Base-by-base conservation (phyloP, 768 basidiomycete genomes). In the Suillus bovinus region DNA sequence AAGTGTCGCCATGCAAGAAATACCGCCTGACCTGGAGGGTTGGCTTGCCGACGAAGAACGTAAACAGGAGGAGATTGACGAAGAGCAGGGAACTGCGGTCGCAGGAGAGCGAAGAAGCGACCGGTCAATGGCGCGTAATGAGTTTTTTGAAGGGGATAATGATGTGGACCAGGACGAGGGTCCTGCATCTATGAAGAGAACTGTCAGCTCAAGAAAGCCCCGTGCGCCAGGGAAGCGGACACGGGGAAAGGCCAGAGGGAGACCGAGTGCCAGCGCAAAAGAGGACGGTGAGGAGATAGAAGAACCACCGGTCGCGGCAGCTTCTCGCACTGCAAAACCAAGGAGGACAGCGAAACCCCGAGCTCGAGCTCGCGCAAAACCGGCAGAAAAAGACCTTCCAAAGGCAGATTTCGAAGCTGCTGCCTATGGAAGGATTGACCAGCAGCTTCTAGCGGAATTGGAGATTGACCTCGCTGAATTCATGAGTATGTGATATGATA, bases 1-100 rank as follows among this genome's bases (percentile, higher is more conserved):
- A n/a, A 94, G 93, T 71, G 93, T 99, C 11, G 87, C 87, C 66
- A 91, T 99, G 92, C 92, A 94, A 69, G 94, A 98, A 76, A 93
- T 99, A 31, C 96, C 97, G 4, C 96, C 96, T 0, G 90, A 96
- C 68, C 77, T 99, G 17, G 89, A 88, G 64, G 90, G 86, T 1
- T 82, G 92, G 69, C 74, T 96, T 33, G 86, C 82, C 5, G 86
- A 89, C 59, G 92, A 94, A 71, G 87, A 90, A 34, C 77, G 81
- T 59, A 86, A 81, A 34, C 76, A 76, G 17, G 90, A 89, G 44
- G 89, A 91, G 69, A 86, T 82, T 69, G 86, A 86, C 58, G 91
- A 91, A 63, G 92, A 92, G 65, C 77, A 73, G 71, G 86, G 71
- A 76, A 77, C 84, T 10, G 82, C 83, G 3, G 67, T 76, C 29